Evolutionary conservation across 768 basidiomycete genomes (phyloP), one percentile per base, ranked within the genome.

Genomic region (Pleurotus platypus): DNA sequence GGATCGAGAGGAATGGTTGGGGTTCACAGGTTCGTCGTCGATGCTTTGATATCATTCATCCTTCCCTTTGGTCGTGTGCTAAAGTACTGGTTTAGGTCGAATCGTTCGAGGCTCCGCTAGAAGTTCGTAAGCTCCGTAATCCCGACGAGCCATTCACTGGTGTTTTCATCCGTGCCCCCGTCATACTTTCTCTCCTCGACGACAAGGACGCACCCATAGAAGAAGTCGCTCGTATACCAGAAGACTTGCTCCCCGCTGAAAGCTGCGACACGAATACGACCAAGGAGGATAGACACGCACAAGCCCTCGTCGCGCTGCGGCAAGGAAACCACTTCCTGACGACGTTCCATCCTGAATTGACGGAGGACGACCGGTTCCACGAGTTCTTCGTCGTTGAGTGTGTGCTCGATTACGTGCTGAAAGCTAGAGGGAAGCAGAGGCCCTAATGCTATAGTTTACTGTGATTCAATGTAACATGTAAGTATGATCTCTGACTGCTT

Each of bases 121-220:
- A 74, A 12, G 85, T 94, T 3, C 75, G 77, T 6, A 83, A 81
- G 43, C 73, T 97, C 18, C 75, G 78, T 30, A 71, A 90, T 55
- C 69, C 89, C 1, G 71, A 81, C 2, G 64, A 67, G 13, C 82
- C 90, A 0, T 95, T 93, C 67, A 83, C 79, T 16, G 92, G 90
- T 0, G 80, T 97, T 46, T 98, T 98, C 73, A 98, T 98, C 63
- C 91, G 95, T 43, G 95, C 95, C 47, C 95, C 95, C 0, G 91
- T 88, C 66, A 43, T 85, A 74, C 18, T 49, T 53, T 58, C 37
- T 50, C 46, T 26, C 8, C 26, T 43, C 30, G n/a, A 40, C 30
- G 48, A 35, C 27, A 30, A 71, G n/a, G 81, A 80, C 58, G 77
- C 81, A 0, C 78, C 86, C 0, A 82, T 92, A 57, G 74, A 87